A percentile compares a stretch with the other conserved stretches of the same genome.
phyloP scores from a whole-genome alignment of 225 moss, liverwort and hornwort species.

The Thuidium tamariscinum region DNA sequence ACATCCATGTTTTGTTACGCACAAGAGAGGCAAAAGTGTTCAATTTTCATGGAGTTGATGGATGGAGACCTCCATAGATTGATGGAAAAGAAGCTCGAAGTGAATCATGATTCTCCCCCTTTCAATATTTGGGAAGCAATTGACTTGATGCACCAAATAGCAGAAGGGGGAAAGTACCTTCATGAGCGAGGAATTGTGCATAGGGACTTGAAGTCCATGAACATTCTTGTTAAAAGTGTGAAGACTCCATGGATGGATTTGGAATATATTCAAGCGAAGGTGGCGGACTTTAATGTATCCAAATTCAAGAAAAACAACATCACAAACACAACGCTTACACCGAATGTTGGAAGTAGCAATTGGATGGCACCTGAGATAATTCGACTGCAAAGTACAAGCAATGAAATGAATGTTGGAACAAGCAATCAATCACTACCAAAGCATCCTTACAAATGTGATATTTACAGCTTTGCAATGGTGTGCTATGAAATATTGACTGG shows the following conservation, averaged over 20 bases:
- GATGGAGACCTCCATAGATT: neutral
- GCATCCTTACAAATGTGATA: neutral
- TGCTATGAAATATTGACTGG: neutral
- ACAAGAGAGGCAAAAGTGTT: neutral
- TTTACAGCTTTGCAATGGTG: neutral
- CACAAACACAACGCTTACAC: rapidly evolving
- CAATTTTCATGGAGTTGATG: neutral
- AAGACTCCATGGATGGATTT: neutral
- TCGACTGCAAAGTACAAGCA: rapidly evolving
- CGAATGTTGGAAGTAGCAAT: neutral
- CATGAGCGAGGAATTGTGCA: neutral
- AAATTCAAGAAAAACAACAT: neutral
- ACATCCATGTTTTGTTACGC: neutral
- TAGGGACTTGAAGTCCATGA: neutral
- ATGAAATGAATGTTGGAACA: neutral
- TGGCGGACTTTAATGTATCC: neutral
- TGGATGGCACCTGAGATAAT: neutral
- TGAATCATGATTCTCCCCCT: neutral
- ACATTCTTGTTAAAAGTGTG: neutral
- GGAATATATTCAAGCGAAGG: neutral
- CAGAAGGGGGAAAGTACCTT: neutral
- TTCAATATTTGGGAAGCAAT: neutral
- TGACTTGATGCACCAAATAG: neutral
- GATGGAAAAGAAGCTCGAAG: neutral
- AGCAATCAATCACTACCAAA: neutral